These are phyloP conservation scores for Aspergillus viridinutans DNA, from an alignment of 2,329 filamentous ascomycete species.

Conservation along the genomic window DNA sequence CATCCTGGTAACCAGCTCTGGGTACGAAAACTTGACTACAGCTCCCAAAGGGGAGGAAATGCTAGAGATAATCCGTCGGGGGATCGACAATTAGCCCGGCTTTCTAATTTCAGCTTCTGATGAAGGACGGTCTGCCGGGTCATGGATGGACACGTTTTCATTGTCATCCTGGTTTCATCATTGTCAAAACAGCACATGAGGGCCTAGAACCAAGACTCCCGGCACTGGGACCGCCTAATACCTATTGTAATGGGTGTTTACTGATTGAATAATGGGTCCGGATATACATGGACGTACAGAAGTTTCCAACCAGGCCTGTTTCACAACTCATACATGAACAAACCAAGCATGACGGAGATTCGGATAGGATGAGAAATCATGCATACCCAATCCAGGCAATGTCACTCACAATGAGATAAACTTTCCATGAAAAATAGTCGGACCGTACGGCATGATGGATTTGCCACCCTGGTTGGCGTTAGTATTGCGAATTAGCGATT, in stretches of 20 bases:
- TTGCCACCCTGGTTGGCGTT: not conserved
- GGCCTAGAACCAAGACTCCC: not conserved
- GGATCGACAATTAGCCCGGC: conserved; percentile 11
- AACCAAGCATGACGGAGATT: not conserved
- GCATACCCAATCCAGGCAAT: not conserved
- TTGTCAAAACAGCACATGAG: not conserved
- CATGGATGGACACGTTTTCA: not conserved
- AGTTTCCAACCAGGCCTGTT: not conserved
- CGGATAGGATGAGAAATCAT: not conserved
- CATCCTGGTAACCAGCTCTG: conserved; percentile 64
- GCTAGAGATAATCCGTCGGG: conserved; percentile 35
- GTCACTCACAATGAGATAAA: not conserved
- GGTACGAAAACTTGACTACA: conserved; percentile 68
- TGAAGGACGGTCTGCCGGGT: not conserved
- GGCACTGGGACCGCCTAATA: not conserved
- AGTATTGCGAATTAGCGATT: not conserved
- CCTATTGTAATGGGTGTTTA: not conserved
- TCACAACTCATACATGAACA: too few relatives aligned
- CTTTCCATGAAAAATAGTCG: not conserved
- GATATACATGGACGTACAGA: not conserved
- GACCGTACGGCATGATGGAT: not conserved
- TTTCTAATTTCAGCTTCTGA: not conserved
- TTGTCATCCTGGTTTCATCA: not conserved
- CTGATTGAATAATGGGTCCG: not conserved
- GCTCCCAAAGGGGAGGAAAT: conserved; percentile 62